These are phyloP conservation scores for Penicillium steckii DNA, from an alignment of 495 filamentous ascomycete species.

Conservation along the genomic window DNA sequence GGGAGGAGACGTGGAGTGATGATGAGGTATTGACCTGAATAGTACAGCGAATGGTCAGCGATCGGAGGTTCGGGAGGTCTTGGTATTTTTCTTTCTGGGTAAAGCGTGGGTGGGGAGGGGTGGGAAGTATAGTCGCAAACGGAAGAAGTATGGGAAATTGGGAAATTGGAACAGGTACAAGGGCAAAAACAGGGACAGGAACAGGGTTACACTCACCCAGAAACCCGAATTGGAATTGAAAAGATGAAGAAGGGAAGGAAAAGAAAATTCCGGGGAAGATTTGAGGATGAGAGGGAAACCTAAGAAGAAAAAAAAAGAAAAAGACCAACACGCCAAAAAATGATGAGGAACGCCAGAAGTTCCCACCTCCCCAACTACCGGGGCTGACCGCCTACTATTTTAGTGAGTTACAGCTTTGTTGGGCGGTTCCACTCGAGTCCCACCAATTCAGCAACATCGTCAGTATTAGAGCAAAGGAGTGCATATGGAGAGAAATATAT, in stretches of 20 bases:
- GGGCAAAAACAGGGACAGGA: neutral
- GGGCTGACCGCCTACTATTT: neutral
- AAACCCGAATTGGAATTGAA: slow-evolving; percentile 7
- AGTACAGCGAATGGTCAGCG: slow-evolving; percentile 4
- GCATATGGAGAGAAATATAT: too few relatives aligned
- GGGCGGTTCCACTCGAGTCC: slow-evolving; percentile 23
- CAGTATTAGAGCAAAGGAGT: too few relatives aligned
- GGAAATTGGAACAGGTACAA: too few relatives aligned
- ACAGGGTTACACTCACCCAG: slow-evolving; percentile 14
- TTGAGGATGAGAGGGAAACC: neutral
- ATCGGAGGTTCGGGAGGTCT: neutral
- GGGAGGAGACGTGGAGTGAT: neutral
- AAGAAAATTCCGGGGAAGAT: too few relatives aligned
- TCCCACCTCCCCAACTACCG: slow-evolving; percentile 10
- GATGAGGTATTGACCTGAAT: slow-evolving; percentile 1
- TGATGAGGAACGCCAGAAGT: slow-evolving; percentile 23
- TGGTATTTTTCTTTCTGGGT: neutral
- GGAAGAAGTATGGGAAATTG: neutral
- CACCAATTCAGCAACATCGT: slow-evolving; percentile 9
- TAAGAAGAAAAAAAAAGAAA: neutral
- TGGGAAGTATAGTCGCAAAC: neutral
- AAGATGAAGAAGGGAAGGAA: neutral
- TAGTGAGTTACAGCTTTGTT: slow-evolving; percentile 13
- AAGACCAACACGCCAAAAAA: slow-evolving; percentile 7
- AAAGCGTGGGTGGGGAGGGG: neutral